A percentile compares a stretch with the other conserved stretches of the same genome.
Evolutionary conservation across 208 protist genomes (phyloP).

Genomic region (Angomonas desouzai): DNA sequence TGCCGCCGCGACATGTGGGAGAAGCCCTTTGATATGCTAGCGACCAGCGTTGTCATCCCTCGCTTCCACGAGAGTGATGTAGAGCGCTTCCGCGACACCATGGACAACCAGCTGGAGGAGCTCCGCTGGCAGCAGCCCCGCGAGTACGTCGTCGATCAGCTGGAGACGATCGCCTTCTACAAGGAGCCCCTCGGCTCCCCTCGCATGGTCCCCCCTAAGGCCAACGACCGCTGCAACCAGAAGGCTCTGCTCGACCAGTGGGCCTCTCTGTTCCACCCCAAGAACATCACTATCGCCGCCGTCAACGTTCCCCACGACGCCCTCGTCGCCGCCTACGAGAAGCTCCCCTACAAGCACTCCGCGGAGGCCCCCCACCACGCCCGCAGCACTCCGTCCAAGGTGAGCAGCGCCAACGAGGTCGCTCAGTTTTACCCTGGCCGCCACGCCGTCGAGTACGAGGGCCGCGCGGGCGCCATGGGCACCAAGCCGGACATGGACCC

Average conservation of each 20-base stretch:
- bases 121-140: slow-evolving; percentile 75
- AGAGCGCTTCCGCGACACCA: slow-evolving; percentile 84
- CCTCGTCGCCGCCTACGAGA: slow-evolving; percentile 73
- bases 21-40: slow-evolving; percentile 66
- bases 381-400: slow-evolving; percentile 19
- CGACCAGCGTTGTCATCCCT: slow-evolving; percentile 67
- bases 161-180: slow-evolving; percentile 86
- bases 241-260: slow-evolving; percentile 74
- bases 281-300: slow-evolving; percentile 64
- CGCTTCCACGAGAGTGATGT: slow-evolving; percentile 80
- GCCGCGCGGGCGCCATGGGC: slow-evolving; percentile 65
- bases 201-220: slow-evolving; percentile 58
- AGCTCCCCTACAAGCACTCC: slow-evolving; percentile 70
- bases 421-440: slow-evolving; percentile 74
- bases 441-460: slow-evolving; percentile 57
- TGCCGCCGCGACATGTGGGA: slow-evolving; percentile 78
- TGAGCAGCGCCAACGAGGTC: slow-evolving; percentile 52
- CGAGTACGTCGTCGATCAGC: slow-evolving; percentile 63
- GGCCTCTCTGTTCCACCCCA: slow-evolving; percentile 57
- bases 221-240: slow-evolving; percentile 76
- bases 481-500: slow-evolving; percentile 80
- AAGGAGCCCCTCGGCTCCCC: slow-evolving; percentile 81
- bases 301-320: slow-evolving; percentile 81
- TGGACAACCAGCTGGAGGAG: slow-evolving; percentile 85
- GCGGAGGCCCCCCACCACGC: slow-evolving; percentile 69